Conservation (phyloP, 2,329 filamentous ascomycete genomes). For the Colletotrichum liriopes region DNA sequence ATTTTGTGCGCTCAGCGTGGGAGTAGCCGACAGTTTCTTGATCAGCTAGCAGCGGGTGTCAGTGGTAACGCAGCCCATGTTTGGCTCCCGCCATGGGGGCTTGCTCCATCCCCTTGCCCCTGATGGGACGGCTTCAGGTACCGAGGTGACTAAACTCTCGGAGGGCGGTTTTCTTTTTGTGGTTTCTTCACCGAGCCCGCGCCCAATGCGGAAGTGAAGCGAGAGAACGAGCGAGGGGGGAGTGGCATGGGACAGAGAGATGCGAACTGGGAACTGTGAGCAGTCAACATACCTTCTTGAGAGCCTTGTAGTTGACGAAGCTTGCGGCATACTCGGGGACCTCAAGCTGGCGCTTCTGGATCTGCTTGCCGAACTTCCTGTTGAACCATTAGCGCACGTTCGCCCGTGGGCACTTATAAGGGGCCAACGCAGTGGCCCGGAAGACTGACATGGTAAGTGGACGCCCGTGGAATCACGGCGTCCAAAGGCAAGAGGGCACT, state of each 20-base stretch:
- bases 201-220: slow-evolving; percentile 20
- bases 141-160: slow-evolving; percentile 33
- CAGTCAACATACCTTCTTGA: slow-evolving; percentile 86
- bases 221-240: slow-evolving; percentile 11
- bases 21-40: slow-evolving; percentile 96
- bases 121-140: slow-evolving; percentile 38
- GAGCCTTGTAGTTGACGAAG: slow-evolving; percentile 99
- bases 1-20: slow-evolving; percentile 84
- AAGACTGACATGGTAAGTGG: slow-evolving; percentile 36
- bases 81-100: slow-evolving; percentile 40
- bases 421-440: neutral
- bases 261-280: neutral
- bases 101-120: slow-evolving; percentile 35
- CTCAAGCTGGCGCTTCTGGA: slow-evolving; percentile 98
- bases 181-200: slow-evolving; percentile 12
- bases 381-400: slow-evolving; percentile 30
- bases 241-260: slow-evolving; percentile 20
- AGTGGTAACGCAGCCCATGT: slow-evolving; percentile 46
- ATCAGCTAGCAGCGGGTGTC: slow-evolving; percentile 80
- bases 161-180: slow-evolving; percentile 9
- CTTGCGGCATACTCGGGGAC: slow-evolving; percentile 99
- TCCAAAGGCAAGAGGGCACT: slow-evolving; percentile 12
- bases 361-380: slow-evolving; percentile 99
- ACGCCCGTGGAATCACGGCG: slow-evolving; percentile 37
- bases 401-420: slow-evolving; percentile 1